Evolutionary conservation across 1,284 basidiomycete genomes (phyloP).

Genomic region (Amylostereum areolatum): DNA sequence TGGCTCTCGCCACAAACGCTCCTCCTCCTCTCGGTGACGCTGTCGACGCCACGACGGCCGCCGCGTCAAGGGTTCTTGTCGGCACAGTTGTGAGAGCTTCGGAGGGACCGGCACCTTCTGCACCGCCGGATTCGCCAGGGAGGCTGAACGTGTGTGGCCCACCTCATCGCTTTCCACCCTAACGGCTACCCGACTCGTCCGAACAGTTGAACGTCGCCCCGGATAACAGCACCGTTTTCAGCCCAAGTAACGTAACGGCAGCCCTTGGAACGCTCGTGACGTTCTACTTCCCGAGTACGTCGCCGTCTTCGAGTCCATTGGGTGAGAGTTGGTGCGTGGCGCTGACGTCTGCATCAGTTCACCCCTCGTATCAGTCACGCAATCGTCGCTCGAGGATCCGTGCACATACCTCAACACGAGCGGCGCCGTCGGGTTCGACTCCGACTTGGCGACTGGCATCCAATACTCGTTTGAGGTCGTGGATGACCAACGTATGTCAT

Average conservation of each 20-base stretch:
- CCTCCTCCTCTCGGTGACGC: too few relatives aligned
- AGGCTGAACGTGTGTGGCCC: too few relatives aligned
- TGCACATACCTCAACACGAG: slow-evolving; percentile 1
- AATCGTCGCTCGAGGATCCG: neutral
- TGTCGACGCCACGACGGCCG: too few relatives aligned
- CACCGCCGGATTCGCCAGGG: too few relatives aligned
- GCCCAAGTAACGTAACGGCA: neutral
- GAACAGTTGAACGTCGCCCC: neutral
- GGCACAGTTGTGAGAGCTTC: too few relatives aligned
- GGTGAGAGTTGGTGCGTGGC: neutral
- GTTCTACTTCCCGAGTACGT: neutral
- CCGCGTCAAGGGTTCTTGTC: too few relatives aligned
- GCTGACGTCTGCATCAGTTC: neutral
- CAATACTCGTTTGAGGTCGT: neutral
- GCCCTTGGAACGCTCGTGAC: neutral
- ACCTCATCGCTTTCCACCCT: too few relatives aligned
- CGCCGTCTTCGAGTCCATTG: neutral
- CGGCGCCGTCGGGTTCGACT: neutral
- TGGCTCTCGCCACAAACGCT: too few relatives aligned
- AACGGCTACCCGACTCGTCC: too few relatives aligned
- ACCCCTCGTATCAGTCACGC: neutral
- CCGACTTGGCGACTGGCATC: neutral
- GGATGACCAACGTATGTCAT: neutral
- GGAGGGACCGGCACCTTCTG: too few relatives aligned
- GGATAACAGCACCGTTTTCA: neutral